Conservation (phyloP, 345 rosid species). For the Brassica juncea region DNA sequence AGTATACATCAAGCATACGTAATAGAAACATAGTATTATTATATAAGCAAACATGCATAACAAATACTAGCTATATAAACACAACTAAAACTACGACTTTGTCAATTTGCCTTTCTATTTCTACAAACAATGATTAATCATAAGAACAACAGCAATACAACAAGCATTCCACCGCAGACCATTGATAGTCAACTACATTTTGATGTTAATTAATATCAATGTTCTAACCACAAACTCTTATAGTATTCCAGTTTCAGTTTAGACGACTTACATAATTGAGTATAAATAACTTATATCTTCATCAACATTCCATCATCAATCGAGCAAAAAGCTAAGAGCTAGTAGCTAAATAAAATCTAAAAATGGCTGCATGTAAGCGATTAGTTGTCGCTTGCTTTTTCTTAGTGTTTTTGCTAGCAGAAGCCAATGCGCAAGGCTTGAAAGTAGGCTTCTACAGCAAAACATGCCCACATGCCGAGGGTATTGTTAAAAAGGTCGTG, state of each 20-base stretch:
- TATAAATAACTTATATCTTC: slow-evolving; percentile 35
- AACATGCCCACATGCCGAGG: slow-evolving; percentile 47
- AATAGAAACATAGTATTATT: not conserved
- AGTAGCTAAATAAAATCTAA: not conserved
- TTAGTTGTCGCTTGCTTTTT: slow-evolving; percentile 25
- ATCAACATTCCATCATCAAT: slow-evolving; percentile 37
- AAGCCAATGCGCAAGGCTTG: slow-evolving; percentile 32
- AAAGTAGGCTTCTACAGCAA: slow-evolving; percentile 44
- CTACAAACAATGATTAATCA: slow-evolving; percentile 34
- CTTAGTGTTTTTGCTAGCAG: slow-evolving; percentile 30
- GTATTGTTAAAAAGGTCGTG: slow-evolving; percentile 41
- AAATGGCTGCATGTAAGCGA: slow-evolving; percentile 27
- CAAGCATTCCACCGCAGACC: slow-evolving; percentile 36
- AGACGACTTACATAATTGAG: not conserved
- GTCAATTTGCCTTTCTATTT: slow-evolving; percentile 11
- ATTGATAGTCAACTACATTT: slow-evolving; percentile 36
- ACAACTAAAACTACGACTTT: slow-evolving; percentile 13
- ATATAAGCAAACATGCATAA: not conserved
- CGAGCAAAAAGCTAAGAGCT: slow-evolving; percentile 7
- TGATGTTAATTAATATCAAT: slow-evolving; percentile 28
- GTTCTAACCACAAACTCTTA: slow-evolving; percentile 40
- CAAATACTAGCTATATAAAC: slow-evolving; percentile 3
- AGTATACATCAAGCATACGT: slow-evolving; percentile 26
- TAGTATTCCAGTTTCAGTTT: not conserved
- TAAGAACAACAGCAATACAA: slow-evolving; percentile 26